These are phyloP conservation scores for Pleurotus tuber-regium DNA, from an alignment of 768 basidiomycete species.

Conservation along the genomic window DNA sequence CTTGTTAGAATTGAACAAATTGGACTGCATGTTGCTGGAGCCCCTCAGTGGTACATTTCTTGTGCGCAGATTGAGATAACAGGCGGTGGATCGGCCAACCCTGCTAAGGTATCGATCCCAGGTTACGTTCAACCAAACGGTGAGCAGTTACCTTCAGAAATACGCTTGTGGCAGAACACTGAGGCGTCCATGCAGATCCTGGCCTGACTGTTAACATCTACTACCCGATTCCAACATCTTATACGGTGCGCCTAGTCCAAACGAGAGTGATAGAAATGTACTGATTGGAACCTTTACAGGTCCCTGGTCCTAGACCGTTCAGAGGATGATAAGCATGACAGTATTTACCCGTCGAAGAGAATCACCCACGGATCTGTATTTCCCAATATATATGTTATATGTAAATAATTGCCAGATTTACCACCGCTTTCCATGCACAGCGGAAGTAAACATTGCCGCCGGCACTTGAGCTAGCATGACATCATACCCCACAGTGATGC, in stretches of 20 bases:
- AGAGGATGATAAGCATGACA: too few species aligned
- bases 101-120: constrained; percentile 34
- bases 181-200: not conserved
- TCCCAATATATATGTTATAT: too few species aligned
- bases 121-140: constrained; percentile 16
- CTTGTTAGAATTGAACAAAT: constrained; percentile 42
- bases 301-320: constrained; percentile 1
- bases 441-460: too few species aligned
- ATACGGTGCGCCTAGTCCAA: constrained; percentile 1
- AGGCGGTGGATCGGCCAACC: constrained; percentile 35
- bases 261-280: not conserved
- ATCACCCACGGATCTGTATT: too few species aligned
- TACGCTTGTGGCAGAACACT: not conserved
- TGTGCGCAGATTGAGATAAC: constrained; percentile 41
- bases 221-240: constrained; percentile 18
- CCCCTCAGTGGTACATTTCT: constrained; percentile 34
- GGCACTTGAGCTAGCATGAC: too few species aligned
- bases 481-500: too few species aligned
- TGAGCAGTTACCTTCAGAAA: not conserved
- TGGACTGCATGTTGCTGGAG: constrained; percentile 42
- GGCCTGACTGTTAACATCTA: constrained; percentile 19
- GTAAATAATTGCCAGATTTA: too few species aligned
- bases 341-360: too few species aligned
- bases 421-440: too few species aligned
- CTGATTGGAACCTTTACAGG: not conserved